Evolutionary conservation across 2,329 filamentous ascomycete genomes (phyloP), one percentile per base, ranked within the genome.

Genomic region (Alternaria consortialis): DNA sequence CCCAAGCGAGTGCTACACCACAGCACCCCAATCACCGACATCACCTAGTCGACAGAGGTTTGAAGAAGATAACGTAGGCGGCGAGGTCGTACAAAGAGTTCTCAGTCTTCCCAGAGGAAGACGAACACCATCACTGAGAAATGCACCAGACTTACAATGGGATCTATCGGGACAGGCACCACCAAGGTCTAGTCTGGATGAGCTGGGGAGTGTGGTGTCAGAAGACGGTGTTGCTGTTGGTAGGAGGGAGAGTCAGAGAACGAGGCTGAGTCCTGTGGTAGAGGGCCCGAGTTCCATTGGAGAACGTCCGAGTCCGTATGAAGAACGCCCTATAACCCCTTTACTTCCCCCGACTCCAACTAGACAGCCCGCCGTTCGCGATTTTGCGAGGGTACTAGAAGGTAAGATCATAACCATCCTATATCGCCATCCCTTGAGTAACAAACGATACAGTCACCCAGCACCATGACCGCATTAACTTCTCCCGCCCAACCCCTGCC

Each of bases 91-190:
- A 34, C 27, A 36, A 17, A 29, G 40, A 12, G 53, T 57, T 20
- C 48, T 57, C 27, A 32, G n/a, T 12, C 34, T 40, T 13, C 34
- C 40, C 11, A 27, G 46, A 53, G 12, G 58, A 39, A 46, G 47
- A 17, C 40, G 53, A 27, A 60, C 53, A 29, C 58, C 53, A 11
- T 39, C 34, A n/a, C 20, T 57, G 17, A 46, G 37, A n/a, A 48
- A 46, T 11, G 53, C 53, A 12, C 58, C 58, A 4, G 32, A 36
- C 3, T 13, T 57, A 9, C 47, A 53, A 20, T 60, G 47, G 58
- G 20, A 53, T 46, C 34, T 53, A 37, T 36, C 53, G 2, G 39
- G 23, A 29, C 47, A 31, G 11, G n/a, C 40, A 37, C 17, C 36
- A 15, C 12, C 7, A 1, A 46, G 27, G 23, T 3, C 25, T 25